Evolutionary conservation across 495 filamentous ascomycete species (phyloP), one percentile per base, ranked within the genome.

Genomic region (Aspergillus cavernicola): DNA sequence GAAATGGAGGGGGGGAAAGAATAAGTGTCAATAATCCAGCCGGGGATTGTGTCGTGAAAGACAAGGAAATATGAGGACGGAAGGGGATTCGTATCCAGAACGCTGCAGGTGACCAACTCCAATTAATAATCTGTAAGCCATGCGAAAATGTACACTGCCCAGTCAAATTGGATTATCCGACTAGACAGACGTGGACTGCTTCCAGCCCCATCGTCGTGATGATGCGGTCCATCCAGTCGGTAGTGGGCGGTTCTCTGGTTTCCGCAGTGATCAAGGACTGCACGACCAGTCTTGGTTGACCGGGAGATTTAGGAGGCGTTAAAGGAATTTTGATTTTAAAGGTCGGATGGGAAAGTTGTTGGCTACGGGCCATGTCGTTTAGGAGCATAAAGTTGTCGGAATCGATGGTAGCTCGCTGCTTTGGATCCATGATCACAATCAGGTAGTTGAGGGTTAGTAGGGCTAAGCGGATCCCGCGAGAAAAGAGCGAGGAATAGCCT

Each of bases 201-300:
- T 56, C 59, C 51, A 68, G 48, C 4, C 66, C 66, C 57, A 66
- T 66, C 11, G 61, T 64, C n/a, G 55, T 58, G 5, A 56, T 55
- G 28, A 68, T 58, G 18, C 48, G 56, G 29, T 66, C 65, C 61
- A 62, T 66, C 67, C 67, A 67, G 23, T 63, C 57, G 2, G 59
- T 63, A 7, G 59, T 64, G 0, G 61, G 64, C 9, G 59, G 49
- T 12, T 62, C 53, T 16, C 50, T 51, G 9, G 46, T 48, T n/a
- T 62, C 57, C 2, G 59, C 53, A 1, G 53, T 63, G 22, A 66
- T 60, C 41, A 61, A 28, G 2, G 63, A 66, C 32, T 57, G 43
- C 2, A 68, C 46, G 12, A 62, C 42, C 9, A 65, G 36, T 19
- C 41, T 43, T 6, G 58, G 42, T 11, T 38, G 37, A 0, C 55